Percentiles rank a stretch among this genome's conserved stretches.
phyloP scores from a whole-genome alignment of 1,284 basidiomycete genomes.

The Porogramme epimiltina region DNA sequence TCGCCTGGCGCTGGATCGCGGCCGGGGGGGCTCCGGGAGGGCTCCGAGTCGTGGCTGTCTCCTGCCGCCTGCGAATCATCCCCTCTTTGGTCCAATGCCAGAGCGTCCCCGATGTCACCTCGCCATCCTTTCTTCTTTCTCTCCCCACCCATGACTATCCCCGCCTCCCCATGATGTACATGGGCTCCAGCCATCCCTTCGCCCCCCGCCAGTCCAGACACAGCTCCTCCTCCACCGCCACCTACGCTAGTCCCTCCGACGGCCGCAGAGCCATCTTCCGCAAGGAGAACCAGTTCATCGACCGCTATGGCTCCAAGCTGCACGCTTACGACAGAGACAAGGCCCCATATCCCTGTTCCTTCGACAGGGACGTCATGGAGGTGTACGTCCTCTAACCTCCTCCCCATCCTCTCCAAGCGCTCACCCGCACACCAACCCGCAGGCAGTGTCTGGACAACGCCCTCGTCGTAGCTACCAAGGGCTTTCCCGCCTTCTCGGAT shows the following conservation, averaged over 20 bases:
- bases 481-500: conserved; percentile 57
- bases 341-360: conserved; percentile 70
- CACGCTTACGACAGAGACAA: conserved; percentile 72
- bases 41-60: neutral
- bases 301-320: conserved; percentile 61
- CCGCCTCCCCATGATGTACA: neutral
- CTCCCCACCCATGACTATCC: neutral
- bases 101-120: conserved; percentile 8
- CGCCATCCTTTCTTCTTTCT: conserved; percentile 15
- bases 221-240: conserved; percentile 24
- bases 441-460: conserved; percentile 63
- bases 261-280: conserved; percentile 58
- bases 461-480: conserved; percentile 48
- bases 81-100: conserved; percentile 9
- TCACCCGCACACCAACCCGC: neutral
- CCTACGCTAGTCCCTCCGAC: conserved; percentile 29
- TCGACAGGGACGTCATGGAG: conserved; percentile 64
- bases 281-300: conserved; percentile 58
- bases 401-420: neutral
- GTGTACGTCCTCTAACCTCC: conserved; percentile 47
- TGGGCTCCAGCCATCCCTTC: conserved; percentile 17
- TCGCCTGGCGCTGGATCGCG: too few species aligned
- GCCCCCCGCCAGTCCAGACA: conserved; percentile 10
- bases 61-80: conserved; percentile 9
- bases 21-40: neutral